Evolutionary conservation across 345 rosid species (phyloP).

Genomic region (Melaleuca quinquenervia): DNA sequence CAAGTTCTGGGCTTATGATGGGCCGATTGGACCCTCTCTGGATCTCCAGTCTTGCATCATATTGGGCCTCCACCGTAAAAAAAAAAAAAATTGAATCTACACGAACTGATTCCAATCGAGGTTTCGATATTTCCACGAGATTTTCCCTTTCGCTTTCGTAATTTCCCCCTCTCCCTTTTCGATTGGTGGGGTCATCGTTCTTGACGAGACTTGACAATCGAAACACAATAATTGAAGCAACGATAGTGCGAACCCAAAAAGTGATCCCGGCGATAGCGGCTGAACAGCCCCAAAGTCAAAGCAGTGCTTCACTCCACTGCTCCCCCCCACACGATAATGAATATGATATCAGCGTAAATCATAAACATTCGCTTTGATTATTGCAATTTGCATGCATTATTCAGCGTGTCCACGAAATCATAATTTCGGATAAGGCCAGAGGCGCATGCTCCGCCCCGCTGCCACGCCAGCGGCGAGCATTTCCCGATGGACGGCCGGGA

Average conservation of each 20-base stretch:
- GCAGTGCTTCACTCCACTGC: background rate
- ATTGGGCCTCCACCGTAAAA: background rate
- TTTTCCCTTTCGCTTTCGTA: background rate
- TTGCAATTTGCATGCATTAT: background rate
- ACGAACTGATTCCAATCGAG: background rate
- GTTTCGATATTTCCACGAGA: background rate
- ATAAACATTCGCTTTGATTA: background rate
- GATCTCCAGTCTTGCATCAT: background rate
- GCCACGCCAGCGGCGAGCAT: background rate
- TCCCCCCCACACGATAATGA: background rate
- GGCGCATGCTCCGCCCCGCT: background rate
- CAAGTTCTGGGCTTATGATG: background rate
- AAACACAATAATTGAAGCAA: background rate
- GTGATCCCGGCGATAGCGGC: background rate
- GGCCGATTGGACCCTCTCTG: background rate
- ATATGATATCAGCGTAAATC: background rate
- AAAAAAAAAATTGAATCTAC: no score
- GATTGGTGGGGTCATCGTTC: background rate
- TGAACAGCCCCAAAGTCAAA: background rate
- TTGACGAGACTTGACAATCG: background rate
- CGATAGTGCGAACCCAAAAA: background rate
- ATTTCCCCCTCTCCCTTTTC: background rate
- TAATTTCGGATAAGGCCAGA: background rate
- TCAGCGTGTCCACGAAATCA: background rate
- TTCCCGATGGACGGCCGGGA: background rate